A percentile compares a stretch with the other conserved stretches of the same genome.
phyloP scores from a whole-genome alignment of 495 filamentous ascomycete species.

The Cercophora samala region DNA sequence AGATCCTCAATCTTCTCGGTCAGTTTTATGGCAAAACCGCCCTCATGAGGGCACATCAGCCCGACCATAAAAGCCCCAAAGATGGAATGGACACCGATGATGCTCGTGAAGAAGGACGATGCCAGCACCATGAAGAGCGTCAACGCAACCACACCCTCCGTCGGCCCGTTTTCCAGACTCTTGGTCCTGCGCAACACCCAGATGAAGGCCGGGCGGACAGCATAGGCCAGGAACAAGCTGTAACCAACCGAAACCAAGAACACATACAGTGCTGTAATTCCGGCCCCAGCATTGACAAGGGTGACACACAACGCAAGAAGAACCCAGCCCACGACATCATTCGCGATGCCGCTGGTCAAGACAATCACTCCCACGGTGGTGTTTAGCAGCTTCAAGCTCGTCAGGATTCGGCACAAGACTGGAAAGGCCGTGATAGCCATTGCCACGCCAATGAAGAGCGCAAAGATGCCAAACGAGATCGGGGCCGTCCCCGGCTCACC shows the following conservation, averaged over 20 bases:
- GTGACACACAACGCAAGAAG: constrained; percentile 88
- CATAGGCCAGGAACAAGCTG: constrained; percentile 69
- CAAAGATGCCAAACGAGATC: constrained; percentile 73
- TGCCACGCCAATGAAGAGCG: constrained; percentile 88
- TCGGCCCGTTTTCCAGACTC: constrained; percentile 80
- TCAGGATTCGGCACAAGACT: constrained; percentile 86
- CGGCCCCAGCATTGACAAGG: constrained; percentile 80
- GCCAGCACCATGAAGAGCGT: constrained; percentile 74
- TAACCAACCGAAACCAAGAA: constrained; percentile 70
- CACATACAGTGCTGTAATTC: constrained; percentile 79
- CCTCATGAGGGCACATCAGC: constrained; percentile 85
- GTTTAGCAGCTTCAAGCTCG: constrained; percentile 78
- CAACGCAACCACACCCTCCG: constrained; percentile 73
- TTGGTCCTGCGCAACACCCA: constrained; percentile 66
- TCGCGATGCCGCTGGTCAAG: constrained; percentile 85
- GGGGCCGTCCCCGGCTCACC: constrained; percentile 60
- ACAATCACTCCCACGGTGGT: constrained; percentile 85
- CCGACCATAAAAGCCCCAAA: constrained; percentile 84
- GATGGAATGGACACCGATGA: constrained; percentile 81
- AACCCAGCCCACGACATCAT: constrained; percentile 87
- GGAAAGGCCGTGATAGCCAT: constrained; percentile 97
- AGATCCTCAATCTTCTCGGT: constrained; percentile 94
- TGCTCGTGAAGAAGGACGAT: constrained; percentile 80
- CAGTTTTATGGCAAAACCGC: constrained; percentile 85
- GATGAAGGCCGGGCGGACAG: constrained; percentile 70